Evolutionary conservation across 805 yeast genomes (phyloP).

Genomic region (Lachancea fermentati): DNA sequence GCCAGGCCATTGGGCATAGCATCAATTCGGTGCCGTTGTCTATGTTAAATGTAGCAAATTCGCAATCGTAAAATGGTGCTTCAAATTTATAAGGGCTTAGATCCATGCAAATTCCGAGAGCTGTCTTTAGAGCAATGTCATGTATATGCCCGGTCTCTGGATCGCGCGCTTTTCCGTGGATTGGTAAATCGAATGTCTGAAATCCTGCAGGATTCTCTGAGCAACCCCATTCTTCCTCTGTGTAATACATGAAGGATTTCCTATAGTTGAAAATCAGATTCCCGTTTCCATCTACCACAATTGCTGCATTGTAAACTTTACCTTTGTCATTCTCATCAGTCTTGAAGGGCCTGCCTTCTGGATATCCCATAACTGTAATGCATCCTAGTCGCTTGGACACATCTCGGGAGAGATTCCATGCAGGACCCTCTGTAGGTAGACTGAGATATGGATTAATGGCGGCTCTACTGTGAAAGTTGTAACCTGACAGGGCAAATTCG

Average conservation of each 20-base stretch:
- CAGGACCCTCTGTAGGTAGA: slow-evolving; percentile 37
- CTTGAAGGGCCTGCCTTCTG: slow-evolving; percentile 41
- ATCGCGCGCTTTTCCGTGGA: slow-evolving; percentile 20
- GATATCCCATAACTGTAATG: slow-evolving; percentile 76
- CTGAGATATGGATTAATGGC: slow-evolving; percentile 56
- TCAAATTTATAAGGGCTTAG: slow-evolving; percentile 78
- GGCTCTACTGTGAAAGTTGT: slow-evolving; percentile 48
- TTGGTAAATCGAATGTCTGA: slow-evolving; percentile 40
- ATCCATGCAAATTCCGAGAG: slow-evolving; percentile 93
- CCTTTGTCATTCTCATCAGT: slow-evolving; percentile 8
- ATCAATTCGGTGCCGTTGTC: slow-evolving; percentile 47
- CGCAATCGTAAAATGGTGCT: slow-evolving; percentile 72
- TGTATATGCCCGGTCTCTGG: slow-evolving; percentile 11
- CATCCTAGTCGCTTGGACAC: slow-evolving; percentile 49
- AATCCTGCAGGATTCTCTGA: slow-evolving; percentile 61
- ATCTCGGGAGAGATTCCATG: slow-evolving; percentile 51
- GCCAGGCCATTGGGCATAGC: slow-evolving; percentile 86
- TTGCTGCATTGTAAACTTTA: slow-evolving; percentile 63
- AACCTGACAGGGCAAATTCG: slow-evolving; percentile 81
- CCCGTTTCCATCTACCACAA: slow-evolving; percentile 57
- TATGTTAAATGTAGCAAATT: slow-evolving; percentile 54
- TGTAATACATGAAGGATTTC: slow-evolving; percentile 68
- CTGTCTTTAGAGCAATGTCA: slow-evolving; percentile 36
- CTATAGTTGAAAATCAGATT: slow-evolving; percentile 58
- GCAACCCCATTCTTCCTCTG: slow-evolving; percentile 81